These are phyloP conservation scores for Rheum nobile DNA, from an alignment of 148 eudicot genomes.

Conservation along the genomic window DNA sequence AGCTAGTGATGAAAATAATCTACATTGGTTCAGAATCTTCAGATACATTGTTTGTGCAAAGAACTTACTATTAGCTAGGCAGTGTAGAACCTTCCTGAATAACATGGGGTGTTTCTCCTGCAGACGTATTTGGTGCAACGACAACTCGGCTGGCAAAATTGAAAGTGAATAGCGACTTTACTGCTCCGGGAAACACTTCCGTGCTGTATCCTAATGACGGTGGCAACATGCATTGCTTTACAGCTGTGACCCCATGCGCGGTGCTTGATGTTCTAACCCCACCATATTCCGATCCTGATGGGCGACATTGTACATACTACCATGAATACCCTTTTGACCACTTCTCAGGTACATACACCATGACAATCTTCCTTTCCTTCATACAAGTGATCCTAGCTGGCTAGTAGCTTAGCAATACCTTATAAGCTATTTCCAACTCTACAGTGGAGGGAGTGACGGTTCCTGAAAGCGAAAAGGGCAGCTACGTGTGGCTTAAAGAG, in stretches of 20 bases:
- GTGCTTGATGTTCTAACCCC: slow-evolving; percentile 85
- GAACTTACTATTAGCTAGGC: background rate
- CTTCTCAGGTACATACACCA: slow-evolving; percentile 40
- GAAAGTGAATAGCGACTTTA: slow-evolving; percentile 45
- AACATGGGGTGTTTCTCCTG: background rate
- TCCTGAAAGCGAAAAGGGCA: slow-evolving; percentile 35
- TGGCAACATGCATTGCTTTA: slow-evolving; percentile 87
- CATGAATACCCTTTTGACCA: slow-evolving; percentile 39
- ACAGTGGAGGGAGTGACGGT: slow-evolving; percentile 32
- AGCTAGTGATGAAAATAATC: background rate
- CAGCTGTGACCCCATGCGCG: slow-evolving; percentile 71
- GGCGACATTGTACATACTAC: slow-evolving; percentile 80
- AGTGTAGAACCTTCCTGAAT: background rate
- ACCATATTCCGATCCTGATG: slow-evolving; percentile 74
- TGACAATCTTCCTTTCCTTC: background rate
- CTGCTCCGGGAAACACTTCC: slow-evolving; percentile 63
- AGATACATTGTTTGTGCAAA: background rate
- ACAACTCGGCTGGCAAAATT: slow-evolving; percentile 50
- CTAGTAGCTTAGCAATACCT: no score
- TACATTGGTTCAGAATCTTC: background rate
- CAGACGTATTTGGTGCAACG: slow-evolving; percentile 13
- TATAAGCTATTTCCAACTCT: no score
- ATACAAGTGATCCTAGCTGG: background rate
- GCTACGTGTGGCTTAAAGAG: slow-evolving; percentile 68
- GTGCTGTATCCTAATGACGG: slow-evolving; percentile 77